Base-by-base conservation (phyloP, 352 stramenopile species). In the Phytopythium montanum region DNA sequence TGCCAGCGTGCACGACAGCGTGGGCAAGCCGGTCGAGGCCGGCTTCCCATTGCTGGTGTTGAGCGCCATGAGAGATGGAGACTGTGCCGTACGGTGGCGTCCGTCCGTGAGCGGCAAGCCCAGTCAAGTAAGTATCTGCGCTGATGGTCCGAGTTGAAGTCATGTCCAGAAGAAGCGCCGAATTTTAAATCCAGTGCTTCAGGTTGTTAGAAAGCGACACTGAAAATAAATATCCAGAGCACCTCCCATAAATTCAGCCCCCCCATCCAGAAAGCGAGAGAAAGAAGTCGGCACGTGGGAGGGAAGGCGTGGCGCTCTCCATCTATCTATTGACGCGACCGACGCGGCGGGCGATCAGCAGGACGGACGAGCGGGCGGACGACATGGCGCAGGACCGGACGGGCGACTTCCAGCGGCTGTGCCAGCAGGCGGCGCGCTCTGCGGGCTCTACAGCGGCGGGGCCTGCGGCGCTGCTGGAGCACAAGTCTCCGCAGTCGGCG, bases 341-440 rank as follows among this genome's bases (percentile, higher is more conserved):
- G 60, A 29, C 51, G 49, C 25, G 54, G 39, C 55, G 33, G 33
- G 14, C 33, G 33, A 12, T 16, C 33, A 12, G 33, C 4, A 4
- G 29, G 29, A 34, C 29, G 29, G 29, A 34, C 63, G 64, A 21
- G 57, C 36, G 28, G 60, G 46, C 9, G 61, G 54, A n/a, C 53
- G 51, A 50, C 49, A 90, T 88, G 79, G 73, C 79, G 54, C 76
- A 72, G 75, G 85, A 92, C 66, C 80, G 83, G 34, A 90, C 83
- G 61, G 52, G 51, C 60, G 83, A 92, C 58, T 92, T 92, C 66
- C 56, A 69, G 62, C 73, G 75, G 62, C 77, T 85, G 36, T 90
- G 80, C 62, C 64, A 87, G 63, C 76, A 83, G 56, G 79, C 72
- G 52, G 56, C 68, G 44, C 71, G 73, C 26, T 56, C 63, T 36